Conservation (phyloP, 495 filamentous ascomycete genomes). For the Cryomyces minteri region DNA sequence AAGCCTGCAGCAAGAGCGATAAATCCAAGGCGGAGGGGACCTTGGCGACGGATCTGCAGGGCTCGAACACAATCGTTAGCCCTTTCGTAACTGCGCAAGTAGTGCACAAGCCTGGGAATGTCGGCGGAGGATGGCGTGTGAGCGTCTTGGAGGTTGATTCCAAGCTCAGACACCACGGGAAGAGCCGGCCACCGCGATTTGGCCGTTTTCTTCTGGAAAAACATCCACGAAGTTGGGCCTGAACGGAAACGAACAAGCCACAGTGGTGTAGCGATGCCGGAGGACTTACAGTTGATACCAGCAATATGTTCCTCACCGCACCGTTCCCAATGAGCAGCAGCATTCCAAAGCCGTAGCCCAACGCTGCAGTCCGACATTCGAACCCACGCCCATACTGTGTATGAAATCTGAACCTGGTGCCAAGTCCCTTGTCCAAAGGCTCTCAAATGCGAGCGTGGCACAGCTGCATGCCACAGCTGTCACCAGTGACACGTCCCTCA, state of each 20-base stretch:
- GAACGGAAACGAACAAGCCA: background rate
- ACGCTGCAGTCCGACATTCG: background rate
- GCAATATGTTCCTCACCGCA: background rate
- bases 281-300: background rate
- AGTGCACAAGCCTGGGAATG: background rate
- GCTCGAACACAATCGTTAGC: background rate
- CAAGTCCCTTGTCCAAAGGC: background rate
- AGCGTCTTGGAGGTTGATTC: background rate
- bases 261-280: background rate
- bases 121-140: background rate
- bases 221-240: no score
- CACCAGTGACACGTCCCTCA: background rate
- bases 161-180: conserved; percentile 8
- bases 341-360: background rate
- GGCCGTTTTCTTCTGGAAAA: no score
- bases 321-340: background rate
- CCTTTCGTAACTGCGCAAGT: background rate
- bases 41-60: conserved; percentile 2
- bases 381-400: background rate
- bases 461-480: background rate
- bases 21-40: conserved; percentile 4
- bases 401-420: background rate
- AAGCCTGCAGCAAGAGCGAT: conserved; percentile 6
- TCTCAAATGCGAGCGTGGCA: background rate
- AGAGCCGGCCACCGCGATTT: background rate